Evolutionary conservation across 352 stramenopile species (phyloP).

Genomic region (Phytophthora niederhauseri): DNA sequence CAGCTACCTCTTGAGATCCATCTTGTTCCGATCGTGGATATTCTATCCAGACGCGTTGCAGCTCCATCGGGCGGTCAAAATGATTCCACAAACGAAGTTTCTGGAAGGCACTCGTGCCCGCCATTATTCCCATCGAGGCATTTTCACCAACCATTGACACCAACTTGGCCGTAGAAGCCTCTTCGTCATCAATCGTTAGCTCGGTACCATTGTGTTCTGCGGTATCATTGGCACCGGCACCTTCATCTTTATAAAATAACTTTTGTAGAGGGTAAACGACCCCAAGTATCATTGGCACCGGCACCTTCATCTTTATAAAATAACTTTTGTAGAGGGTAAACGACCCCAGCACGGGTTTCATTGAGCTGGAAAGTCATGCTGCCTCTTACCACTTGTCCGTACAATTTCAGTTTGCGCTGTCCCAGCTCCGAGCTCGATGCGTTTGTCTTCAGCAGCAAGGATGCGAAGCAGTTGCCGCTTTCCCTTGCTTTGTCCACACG

Average conservation of each 20-base stretch:
- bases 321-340: conserved; percentile 29
- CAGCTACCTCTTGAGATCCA: conserved; percentile 27
- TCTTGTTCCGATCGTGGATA: conserved; percentile 2
- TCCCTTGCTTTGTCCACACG: conserved; percentile 21
- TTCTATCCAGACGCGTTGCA: conserved; percentile 52
- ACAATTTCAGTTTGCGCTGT: conserved; percentile 36
- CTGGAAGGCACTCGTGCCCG: conserved; percentile 25
- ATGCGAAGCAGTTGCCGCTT: conserved; percentile 27
- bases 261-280: conserved; percentile 31
- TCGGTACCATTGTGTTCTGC: conserved; percentile 8
- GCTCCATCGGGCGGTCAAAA: conserved; percentile 49
- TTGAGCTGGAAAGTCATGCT: conserved; percentile 37
- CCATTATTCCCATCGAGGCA: conserved; percentile 21
- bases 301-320: conserved; percentile 19
- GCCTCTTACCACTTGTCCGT: conserved; percentile 33
- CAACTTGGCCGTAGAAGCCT: conserved; percentile 11
- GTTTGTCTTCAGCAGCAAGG: conserved; percentile 50
- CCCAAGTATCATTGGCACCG: background rate
- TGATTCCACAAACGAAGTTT: conserved; percentile 40
- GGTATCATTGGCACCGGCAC: background rate
- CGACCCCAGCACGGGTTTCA: conserved; percentile 41
- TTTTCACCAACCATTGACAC: conserved; percentile 26
- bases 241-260: conserved; percentile 23
- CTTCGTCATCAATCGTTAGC: background rate
- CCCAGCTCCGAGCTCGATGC: conserved; percentile 27